A percentile compares a stretch with the other conserved stretches of the same genome.
Evolutionary conservation across 345 rosid species (phyloP).

Genomic region (Eucalyptus rudis): DNA sequence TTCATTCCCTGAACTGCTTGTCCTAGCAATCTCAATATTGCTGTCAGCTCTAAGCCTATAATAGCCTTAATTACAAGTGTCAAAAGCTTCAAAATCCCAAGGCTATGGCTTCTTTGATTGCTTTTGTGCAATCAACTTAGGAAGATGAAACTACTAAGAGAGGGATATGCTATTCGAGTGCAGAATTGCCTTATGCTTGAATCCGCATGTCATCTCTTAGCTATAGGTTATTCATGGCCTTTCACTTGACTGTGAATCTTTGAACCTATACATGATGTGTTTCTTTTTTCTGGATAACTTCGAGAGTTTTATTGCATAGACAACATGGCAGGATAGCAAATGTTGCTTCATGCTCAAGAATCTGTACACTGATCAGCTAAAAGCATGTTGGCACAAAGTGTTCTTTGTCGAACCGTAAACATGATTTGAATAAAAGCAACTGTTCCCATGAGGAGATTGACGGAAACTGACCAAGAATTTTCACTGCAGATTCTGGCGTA

Average conservation of each 20-base stretch:
- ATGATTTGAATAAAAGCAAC: background rate
- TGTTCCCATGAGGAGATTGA: background rate
- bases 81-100: background rate
- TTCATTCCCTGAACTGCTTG: background rate
- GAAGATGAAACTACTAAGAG: background rate
- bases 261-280: background rate
- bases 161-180: background rate
- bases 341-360: background rate
- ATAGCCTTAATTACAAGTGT: background rate
- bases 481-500: slow-evolving; percentile 64
- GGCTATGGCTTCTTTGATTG: background rate
- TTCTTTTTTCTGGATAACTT: background rate
- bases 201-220: background rate
- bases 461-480: background rate
- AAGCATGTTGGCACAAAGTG: background rate
- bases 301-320: background rate
- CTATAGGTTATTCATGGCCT: background rate
- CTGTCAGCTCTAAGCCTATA: background rate
- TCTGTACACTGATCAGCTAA: background rate
- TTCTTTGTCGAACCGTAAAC: background rate
- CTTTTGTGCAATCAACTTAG: background rate
- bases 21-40: background rate
- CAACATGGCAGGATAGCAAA: background rate
- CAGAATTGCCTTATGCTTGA: background rate
- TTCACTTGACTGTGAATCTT: background rate